Percentiles rank a stretch among this genome's conserved stretches.
Conservation (phyloP, 768 basidiomycete genomes). For the Termitomyces sp. region DNA sequence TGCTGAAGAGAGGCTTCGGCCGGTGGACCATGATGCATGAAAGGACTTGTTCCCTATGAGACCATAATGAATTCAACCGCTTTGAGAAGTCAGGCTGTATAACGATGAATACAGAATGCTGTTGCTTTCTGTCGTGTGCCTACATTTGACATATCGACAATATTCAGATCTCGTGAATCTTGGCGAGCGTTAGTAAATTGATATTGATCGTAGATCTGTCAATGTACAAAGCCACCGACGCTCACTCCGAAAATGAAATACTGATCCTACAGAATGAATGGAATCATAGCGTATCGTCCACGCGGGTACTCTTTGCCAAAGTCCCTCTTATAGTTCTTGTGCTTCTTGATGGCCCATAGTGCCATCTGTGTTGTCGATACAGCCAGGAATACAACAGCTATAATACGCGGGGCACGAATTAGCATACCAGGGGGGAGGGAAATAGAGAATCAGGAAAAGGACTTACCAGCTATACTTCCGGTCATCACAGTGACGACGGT, state of each 20-base stretch:
- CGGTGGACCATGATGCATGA: neutral
- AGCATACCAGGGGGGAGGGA: neutral
- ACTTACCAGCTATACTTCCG: slow-evolving; percentile 67
- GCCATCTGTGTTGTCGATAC: slow-evolving; percentile 68
- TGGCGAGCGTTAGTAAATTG: neutral
- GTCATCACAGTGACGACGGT: slow-evolving; percentile 70
- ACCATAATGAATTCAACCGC: neutral
- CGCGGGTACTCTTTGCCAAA: slow-evolving; percentile 84
- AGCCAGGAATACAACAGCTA: slow-evolving; percentile 63
- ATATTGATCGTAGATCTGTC: neutral
- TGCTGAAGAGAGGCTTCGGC: slow-evolving; percentile 2
- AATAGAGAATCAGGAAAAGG: slow-evolving; percentile 1
- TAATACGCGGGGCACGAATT: neutral
- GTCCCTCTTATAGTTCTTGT: slow-evolving; percentile 85
- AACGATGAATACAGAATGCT: neutral
- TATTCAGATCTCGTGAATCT: too few relatives aligned
- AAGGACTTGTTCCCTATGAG: neutral
- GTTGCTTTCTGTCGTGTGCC: too few relatives aligned
- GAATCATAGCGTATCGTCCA: slow-evolving; percentile 74
- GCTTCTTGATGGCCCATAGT: slow-evolving; percentile 90
- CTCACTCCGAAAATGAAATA: neutral
- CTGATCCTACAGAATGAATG: slow-evolving; percentile 52
- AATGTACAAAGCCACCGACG: neutral
- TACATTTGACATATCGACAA: too few relatives aligned
- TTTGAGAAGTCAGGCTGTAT: neutral